phyloP scores from a whole-genome alignment of 176 grass and related monocot species.

The Areca catechu region DNA sequence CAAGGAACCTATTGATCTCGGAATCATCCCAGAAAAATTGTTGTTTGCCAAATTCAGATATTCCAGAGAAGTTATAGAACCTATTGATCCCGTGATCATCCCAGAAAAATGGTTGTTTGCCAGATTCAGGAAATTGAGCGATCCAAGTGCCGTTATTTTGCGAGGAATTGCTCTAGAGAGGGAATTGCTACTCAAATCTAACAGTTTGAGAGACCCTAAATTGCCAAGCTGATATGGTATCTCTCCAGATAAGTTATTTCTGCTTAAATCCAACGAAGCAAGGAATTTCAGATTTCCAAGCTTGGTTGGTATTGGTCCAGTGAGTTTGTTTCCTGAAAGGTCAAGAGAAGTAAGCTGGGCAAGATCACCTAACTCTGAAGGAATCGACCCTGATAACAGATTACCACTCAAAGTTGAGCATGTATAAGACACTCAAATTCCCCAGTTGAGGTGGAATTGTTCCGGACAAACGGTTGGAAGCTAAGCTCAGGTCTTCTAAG shows the following conservation, averaged over 20 bases:
- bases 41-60: not conserved
- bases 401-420: constrained; percentile 57
- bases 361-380: constrained; percentile 21
- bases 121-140: not conserved
- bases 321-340: constrained; percentile 47
- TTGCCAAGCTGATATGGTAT: constrained; percentile 73
- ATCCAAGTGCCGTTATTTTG: no score
- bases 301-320: constrained; percentile 30
- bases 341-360: constrained; percentile 28
- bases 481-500: constrained; percentile 39
- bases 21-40: not conserved
- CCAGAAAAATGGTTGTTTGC: not conserved
- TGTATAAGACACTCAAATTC: constrained; percentile 22
- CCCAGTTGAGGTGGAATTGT: constrained; percentile 40
- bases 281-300: constrained; percentile 23
- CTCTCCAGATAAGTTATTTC: constrained; percentile 43
- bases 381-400: constrained; percentile 35
- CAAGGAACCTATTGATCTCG: not conserved
- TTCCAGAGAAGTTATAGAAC: not conserved
- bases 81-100: not conserved
- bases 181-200: constrained; percentile 88
- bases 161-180: constrained; percentile 21
- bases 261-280: constrained; percentile 36
- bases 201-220: constrained; percentile 25
- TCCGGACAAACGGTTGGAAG: constrained; percentile 38